phyloP scores from a whole-genome alignment of 2,329 filamentous ascomycete species.

The Neoascochyta sp. region DNA sequence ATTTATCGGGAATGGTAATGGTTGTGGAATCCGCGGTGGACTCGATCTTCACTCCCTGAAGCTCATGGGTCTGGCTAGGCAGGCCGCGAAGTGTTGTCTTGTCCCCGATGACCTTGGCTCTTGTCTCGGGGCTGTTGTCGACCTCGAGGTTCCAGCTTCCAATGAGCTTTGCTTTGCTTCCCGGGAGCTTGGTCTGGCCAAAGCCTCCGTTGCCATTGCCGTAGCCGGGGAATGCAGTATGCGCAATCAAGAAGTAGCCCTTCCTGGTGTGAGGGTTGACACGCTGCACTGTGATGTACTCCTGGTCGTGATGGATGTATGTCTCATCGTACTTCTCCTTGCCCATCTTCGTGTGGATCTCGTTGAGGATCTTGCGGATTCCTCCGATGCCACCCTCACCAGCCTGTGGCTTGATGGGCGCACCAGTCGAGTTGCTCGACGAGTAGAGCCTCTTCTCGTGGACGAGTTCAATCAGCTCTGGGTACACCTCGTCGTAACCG shows the following conservation, averaged over 20 bases:
- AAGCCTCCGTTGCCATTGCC: constrained; percentile 79
- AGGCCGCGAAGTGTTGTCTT: constrained; percentile 71
- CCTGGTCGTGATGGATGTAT: constrained; percentile 91
- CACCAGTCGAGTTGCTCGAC: constrained; percentile 65
- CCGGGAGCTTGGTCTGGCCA: constrained; percentile 72
- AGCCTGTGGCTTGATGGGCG: constrained; percentile 59
- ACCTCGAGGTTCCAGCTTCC: constrained; percentile 93
- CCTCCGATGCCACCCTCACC: constrained; percentile 82
- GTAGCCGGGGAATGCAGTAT: constrained; percentile 91
- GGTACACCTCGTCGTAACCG: constrained; percentile 97
- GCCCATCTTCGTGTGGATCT: constrained; percentile 93
- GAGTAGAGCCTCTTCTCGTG: constrained; percentile 81
- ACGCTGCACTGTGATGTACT: constrained; percentile 94
- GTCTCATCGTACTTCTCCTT: constrained; percentile 92
- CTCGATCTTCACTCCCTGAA: constrained; percentile 71
- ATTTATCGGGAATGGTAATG: constrained; percentile 75
- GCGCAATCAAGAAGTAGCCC: constrained; percentile 91
- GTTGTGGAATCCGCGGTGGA: constrained; percentile 69
- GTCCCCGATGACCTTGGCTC: constrained; percentile 62
- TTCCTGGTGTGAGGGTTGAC: constrained; percentile 90
- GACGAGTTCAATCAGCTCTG: constrained; percentile 87
- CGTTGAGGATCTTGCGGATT: constrained; percentile 88
- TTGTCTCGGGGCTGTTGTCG: constrained; percentile 69
- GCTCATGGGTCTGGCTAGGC: constrained; percentile 73
- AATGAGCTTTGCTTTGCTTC: constrained; percentile 79